Base-by-base conservation (phyloP, 1,139 yeast genomes). In the Saccharomyces uvarum region DNA sequence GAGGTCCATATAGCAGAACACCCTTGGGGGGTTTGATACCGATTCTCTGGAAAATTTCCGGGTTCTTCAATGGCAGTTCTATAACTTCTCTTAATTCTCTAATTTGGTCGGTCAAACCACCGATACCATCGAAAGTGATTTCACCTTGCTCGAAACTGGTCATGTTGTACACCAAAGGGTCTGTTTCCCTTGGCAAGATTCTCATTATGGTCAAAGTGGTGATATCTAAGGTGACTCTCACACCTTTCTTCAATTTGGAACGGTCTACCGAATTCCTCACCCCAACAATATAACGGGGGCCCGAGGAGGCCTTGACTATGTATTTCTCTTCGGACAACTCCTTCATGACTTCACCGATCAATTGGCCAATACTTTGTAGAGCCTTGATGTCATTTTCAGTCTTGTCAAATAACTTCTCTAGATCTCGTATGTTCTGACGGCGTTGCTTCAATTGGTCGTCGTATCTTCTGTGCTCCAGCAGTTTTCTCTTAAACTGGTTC, bases 1-100 rank as follows among this genome's bases (percentile, higher is more conserved):
- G 99, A n/a, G 99, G 99, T 2, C 99, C 99, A 68, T 95, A 95
- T 56, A 95, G 77, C 61, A 95, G 77, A 14, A 95, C 99, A 70
- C 99, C 99, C 74, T 93, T 95, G 55, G 99, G 99, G 19, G 98
- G 96, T 69, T 90, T 89, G 72, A 95, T 95, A 51, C 99, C 99
- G 27, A 95, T 97, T 70, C 99, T 83, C 59, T 87, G 78, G 72
- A 95, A 95, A 64, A 95, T 80, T 73, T 95, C 99, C 1, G 99
- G 99, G 70, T 95, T 93, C 73, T 93, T 95, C 67, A 95, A 79
- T 2, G 99, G 99, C 67, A 95, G 78, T 73, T 95, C 99, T 70
- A 95, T 95, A 56, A 93, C 99, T 74, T 95, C 99, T 71, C 99
- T 84, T 63, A 95, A 80, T 73, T 95, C 99, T 68, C 99, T 80